Base-by-base conservation (phyloP, 495 filamentous ascomycete genomes). In the Talaromyces liani region DNA sequence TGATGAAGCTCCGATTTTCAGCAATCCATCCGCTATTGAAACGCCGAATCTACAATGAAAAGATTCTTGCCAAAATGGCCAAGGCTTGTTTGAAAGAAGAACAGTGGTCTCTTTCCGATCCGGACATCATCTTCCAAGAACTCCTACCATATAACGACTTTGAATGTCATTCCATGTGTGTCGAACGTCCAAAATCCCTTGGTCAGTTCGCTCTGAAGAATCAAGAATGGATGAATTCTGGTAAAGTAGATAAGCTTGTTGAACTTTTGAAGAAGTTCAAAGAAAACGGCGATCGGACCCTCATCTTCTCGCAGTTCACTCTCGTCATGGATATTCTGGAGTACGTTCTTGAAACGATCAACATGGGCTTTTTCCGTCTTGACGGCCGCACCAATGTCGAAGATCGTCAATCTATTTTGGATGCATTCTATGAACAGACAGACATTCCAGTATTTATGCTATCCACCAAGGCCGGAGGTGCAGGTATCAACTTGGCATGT, bases 301-400 rank as follows among this genome's bases (percentile, higher is more conserved):
- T 98, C 2, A 82, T 98, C 18, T 98, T 98, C 77, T 93, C 88
- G 7, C 90, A 96, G 64, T 98, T 97, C 72, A 89, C 91, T 47
- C 87, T 91, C 70, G 90, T 97, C 29, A 86, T 97, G 73, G 88
- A 97, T 71, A 91, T 98, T 56, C 83, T 98, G 0, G 88, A 94
- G 61, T 81, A 86, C 60, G 91, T 93, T 0, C 79, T 98, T 6
- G 86, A 92, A 18, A 87, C 86, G 2, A 79, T 91, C 5, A 78
- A 82, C 22, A 87, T 97, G 47, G 74, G 80, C 0, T 96, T 91
- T 69, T 87, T 91, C 60, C 85, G 91, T 3, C 80, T 98, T 4
- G 92, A 96, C 66, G 94, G 94, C 22, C 80, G 76, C n/a, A 97
- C 92, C 6, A 86, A 86, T 47, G 91, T 97, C 56, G 80, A 88